Conservation (phyloP, 495 filamentous ascomycete genomes). For the Astrothelium macrocarpum region DNA sequence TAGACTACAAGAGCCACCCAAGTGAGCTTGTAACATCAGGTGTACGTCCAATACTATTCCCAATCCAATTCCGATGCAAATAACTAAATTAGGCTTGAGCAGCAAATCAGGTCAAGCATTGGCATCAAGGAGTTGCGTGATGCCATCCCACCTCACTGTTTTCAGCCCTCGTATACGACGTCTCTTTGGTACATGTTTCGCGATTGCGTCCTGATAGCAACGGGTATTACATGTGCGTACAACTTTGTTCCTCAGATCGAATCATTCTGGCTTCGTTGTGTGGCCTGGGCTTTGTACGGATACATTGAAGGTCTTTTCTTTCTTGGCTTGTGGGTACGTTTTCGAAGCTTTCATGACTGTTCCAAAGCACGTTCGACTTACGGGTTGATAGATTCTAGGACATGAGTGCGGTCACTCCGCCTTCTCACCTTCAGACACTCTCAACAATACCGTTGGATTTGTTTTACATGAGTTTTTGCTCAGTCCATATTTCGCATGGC, state of each 20-base stretch:
- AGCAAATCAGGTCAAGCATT: neutral
- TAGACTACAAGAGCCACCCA: neutral
- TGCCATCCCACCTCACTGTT: neutral
- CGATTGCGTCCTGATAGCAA: neutral
- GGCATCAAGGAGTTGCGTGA: conserved; percentile 2
- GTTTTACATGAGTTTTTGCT: conserved; percentile 71
- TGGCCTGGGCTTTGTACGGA: neutral
- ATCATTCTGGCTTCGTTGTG: neutral
- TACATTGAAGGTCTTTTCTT: neutral
- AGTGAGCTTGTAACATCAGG: neutral
- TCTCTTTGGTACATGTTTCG: neutral
- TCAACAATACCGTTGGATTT: conserved; percentile 85
- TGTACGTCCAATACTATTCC: neutral
- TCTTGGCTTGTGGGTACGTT: neutral
- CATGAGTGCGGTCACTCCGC: conserved; percentile 33
- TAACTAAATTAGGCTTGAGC: neutral
- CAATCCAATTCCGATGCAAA: neutral
- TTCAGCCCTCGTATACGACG: neutral
- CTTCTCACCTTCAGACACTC: conserved; percentile 66
- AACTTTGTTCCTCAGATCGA: neutral
- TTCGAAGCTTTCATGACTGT: neutral
- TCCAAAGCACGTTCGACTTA: neutral
- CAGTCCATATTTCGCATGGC: conserved; percentile 88
- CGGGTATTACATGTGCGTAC: neutral
- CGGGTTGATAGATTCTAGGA: conserved; percentile 5